Evolutionary conservation across 2,329 filamentous ascomycete genomes (phyloP).

Genomic region (Tolypocladium inflatum): DNA sequence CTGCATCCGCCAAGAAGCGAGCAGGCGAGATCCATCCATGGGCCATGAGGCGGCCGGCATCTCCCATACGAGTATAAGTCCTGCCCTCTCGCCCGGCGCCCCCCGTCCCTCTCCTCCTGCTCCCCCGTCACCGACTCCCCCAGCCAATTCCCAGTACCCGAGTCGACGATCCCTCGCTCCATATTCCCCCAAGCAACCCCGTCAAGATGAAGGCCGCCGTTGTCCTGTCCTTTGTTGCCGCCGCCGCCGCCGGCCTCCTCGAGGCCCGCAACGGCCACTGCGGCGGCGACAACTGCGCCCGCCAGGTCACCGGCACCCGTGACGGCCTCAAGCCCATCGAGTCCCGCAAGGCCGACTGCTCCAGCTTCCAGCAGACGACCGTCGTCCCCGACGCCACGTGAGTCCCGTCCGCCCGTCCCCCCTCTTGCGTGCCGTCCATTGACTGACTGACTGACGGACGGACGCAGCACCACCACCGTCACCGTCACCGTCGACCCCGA

Average conservation of each 20-base stretch:
- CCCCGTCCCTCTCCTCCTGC: neutral
- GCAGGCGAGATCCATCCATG: neutral
- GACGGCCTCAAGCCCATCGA: conserved; percentile 22
- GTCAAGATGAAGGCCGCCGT: conserved; percentile 31
- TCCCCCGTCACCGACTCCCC: neutral
- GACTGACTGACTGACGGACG: neutral
- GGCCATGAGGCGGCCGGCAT: no score
- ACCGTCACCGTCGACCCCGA: conserved; percentile 27
- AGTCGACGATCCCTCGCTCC: neutral
- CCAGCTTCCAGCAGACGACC: conserved; percentile 28
- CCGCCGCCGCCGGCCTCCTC: conserved; percentile 24
- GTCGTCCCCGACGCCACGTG: conserved; percentile 31
- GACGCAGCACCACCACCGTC: conserved; percentile 23
- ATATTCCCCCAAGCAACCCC: no score
- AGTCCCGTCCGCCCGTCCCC: conserved; percentile 8
- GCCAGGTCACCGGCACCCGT: conserved; percentile 33
- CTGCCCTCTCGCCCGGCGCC: neutral
- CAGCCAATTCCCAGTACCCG: neutral
- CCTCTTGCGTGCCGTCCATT: neutral
- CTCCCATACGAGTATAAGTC: neutral
- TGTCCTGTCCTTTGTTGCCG: conserved; percentile 25
- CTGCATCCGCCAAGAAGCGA: neutral
- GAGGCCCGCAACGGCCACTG: conserved; percentile 24
- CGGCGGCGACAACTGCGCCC: conserved; percentile 35
- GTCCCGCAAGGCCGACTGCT: conserved; percentile 28